These are phyloP conservation scores for Lathyrus sativus DNA, from an alignment of 306 rosid species.

Conservation along the genomic window DNA sequence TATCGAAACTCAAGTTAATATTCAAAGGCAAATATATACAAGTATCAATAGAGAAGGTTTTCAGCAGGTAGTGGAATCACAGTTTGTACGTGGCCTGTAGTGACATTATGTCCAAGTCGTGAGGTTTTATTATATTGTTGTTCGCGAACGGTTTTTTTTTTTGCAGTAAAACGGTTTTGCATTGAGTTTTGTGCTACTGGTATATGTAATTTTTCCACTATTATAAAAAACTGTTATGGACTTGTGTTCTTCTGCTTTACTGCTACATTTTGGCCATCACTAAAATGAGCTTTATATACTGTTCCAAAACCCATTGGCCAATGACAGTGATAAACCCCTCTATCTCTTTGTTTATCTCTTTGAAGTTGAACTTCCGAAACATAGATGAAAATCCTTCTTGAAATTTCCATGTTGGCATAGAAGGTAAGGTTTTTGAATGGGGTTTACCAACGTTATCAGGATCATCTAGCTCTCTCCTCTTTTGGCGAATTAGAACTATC, in stretches of 20 bases:
- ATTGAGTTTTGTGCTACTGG: too few relatives aligned
- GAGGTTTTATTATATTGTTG: too few relatives aligned
- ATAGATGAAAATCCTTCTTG: slow-evolving; percentile 87
- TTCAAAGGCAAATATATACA: too few relatives aligned
- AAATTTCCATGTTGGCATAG: slow-evolving; percentile 63
- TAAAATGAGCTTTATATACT: slow-evolving; percentile 81
- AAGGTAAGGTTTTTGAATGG: slow-evolving; percentile 58
- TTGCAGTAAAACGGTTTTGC: too few relatives aligned
- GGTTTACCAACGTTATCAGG: slow-evolving; percentile 53
- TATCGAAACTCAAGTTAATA: too few relatives aligned
- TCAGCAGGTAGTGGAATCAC: too few relatives aligned
- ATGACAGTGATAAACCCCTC: slow-evolving; percentile 67
- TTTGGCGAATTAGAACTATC: slow-evolving; percentile 78
- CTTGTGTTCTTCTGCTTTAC: slow-evolving; percentile 88
- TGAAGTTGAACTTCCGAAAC: slow-evolving; percentile 80
- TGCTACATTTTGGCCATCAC: slow-evolving; percentile 73
- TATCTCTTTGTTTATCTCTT: slow-evolving; percentile 92
- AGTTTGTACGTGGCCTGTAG: too few relatives aligned
- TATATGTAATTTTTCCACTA: too few relatives aligned
- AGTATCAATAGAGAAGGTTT: too few relatives aligned
- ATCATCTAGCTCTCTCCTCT: slow-evolving; percentile 72
- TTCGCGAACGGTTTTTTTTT: too few relatives aligned
- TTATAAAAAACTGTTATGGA: too few relatives aligned
- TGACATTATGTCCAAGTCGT: too few relatives aligned
- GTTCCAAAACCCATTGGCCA: slow-evolving; percentile 99